A percentile compares a stretch with the other conserved stretches of the same genome.
These are phyloP conservation scores for Pythium angustatum DNA, from an alignment of 352 stramenopile species.

Conservation along the genomic window DNA sequence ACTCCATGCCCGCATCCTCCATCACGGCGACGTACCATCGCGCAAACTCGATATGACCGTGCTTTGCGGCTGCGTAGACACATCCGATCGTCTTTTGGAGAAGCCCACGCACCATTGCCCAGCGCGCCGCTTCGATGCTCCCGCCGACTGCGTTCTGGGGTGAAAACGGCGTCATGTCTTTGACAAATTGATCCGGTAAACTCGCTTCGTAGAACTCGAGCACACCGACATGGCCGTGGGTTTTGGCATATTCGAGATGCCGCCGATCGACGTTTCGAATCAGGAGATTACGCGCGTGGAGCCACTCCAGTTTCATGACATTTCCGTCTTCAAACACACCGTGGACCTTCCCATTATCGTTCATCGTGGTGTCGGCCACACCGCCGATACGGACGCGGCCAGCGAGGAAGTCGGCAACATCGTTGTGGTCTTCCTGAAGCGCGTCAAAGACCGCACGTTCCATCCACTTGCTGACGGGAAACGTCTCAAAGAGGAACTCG, in stretches of 20 bases:
- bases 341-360: no score
- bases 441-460: not conserved
- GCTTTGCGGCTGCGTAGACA: not conserved
- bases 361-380: no score
- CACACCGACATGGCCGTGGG: not conserved
- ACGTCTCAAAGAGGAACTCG: not conserved
- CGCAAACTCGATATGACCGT: conserved; percentile 10
- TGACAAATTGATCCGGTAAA: not conserved
- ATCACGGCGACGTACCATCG: conserved; percentile 4
- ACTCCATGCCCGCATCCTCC: not conserved
- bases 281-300: not conserved
- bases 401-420: not conserved
- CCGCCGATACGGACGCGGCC: not conserved
- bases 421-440: not conserved
- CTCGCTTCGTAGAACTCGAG: not conserved
- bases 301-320: not conserved
- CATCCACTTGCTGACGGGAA: not conserved
- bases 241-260: not conserved
- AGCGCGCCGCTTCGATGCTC: conserved; percentile 3
- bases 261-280: no score
- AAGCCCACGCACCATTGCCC: not conserved
- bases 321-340: no score
- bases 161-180: not conserved
- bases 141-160: not conserved
- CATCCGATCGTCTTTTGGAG: not conserved